phyloP scores from a whole-genome alignment of 768 basidiomycete species.

The Suillus cothurnatus region DNA sequence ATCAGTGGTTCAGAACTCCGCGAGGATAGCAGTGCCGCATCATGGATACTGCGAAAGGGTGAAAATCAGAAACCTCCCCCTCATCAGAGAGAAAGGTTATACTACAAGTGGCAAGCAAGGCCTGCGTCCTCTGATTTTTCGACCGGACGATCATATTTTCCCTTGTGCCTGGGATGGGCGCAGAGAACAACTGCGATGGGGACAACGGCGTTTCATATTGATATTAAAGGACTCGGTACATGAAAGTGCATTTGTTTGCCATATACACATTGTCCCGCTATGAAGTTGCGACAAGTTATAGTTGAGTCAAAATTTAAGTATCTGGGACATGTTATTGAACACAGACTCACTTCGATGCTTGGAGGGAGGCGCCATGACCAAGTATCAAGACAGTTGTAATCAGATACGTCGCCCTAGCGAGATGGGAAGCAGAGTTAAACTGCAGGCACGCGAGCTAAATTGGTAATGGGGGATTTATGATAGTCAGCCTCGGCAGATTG shows the following conservation, averaged over 20 bases:
- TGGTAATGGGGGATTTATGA: too few relatives aligned
- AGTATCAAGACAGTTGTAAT: background rate
- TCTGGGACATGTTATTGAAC: background rate
- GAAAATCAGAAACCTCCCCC: constrained; percentile 7
- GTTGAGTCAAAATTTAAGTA: constrained; percentile 25
- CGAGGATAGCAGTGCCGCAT: constrained; percentile 9
- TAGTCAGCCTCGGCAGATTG: constrained; percentile 24
- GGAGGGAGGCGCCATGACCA: constrained; percentile 18
- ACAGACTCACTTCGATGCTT: constrained; percentile 35
- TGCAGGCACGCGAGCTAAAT: background rate
- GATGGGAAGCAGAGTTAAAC: constrained; percentile 7
- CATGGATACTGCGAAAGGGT: constrained; percentile 20
- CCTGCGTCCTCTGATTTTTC: constrained; percentile 37
- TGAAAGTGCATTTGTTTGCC: constrained; percentile 41
- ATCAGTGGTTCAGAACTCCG: background rate
- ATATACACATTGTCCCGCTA: constrained; percentile 38
- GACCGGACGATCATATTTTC: constrained; percentile 12
- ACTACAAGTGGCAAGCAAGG: constrained; percentile 49
- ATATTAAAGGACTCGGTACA: too few relatives aligned
- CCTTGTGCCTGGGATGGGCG: background rate
- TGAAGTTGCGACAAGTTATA: constrained; percentile 37
- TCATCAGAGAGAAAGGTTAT: constrained; percentile 17
- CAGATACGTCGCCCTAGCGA: background rate
- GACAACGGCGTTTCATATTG: background rate
- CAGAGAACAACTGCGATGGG: background rate